Conservation (phyloP, 495 filamentous ascomycete species). For the Neurospora pannonica region DNA sequence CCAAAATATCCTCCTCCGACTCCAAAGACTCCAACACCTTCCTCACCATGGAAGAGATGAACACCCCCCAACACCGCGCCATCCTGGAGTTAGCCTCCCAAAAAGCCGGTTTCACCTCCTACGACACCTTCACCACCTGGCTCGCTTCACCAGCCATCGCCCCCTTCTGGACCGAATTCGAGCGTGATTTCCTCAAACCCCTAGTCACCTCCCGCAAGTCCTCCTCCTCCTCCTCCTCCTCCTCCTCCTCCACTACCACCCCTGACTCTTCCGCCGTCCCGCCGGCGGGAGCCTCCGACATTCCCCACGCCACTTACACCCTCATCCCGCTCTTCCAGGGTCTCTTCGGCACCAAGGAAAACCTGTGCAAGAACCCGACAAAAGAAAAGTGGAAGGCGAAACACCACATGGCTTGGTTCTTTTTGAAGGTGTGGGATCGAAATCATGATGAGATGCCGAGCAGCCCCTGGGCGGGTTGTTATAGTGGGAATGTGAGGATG, state of each 20-base stretch:
- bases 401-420: neutral
- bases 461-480: neutral
- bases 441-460: neutral
- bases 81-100: neutral
- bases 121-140: neutral
- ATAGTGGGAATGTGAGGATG: neutral
- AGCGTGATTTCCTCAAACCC: neutral
- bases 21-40: neutral
- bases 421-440: neutral
- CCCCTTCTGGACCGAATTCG: neutral
- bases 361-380: neutral
- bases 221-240: neutral
- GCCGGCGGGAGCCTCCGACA: neutral
- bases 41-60: neutral
- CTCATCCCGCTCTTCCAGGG: neutral
- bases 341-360: neutral
- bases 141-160: neutral
- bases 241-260: neutral
- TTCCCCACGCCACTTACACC: neutral
- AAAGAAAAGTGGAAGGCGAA: neutral
- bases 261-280: neutral
- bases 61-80: neutral
- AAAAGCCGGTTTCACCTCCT: neutral
- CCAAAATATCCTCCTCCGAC: neutral
- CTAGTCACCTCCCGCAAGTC: neutral